Evolutionary conservation across 345 rosid genomes (phyloP).

Genomic region (Passiflora organensis): DNA sequence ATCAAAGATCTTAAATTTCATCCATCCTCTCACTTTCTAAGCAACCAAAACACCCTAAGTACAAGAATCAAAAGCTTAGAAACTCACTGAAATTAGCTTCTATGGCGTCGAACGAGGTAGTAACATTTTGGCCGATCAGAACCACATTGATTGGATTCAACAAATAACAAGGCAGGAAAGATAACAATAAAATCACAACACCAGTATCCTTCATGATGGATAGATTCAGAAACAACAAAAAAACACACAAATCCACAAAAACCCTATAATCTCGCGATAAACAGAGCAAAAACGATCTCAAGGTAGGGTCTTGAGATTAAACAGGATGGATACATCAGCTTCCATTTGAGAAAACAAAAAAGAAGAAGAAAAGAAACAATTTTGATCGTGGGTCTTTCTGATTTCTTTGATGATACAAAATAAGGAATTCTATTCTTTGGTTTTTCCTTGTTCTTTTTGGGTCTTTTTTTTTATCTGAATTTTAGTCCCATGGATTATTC

Average conservation of each 20-base stretch:
- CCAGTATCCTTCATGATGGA: not conserved
- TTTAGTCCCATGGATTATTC: no score
- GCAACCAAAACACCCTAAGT: slow-evolving; percentile 7
- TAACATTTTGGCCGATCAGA: slow-evolving; percentile 51
- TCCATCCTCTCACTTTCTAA: not conserved
- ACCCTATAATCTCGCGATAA: not conserved
- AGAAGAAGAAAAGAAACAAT: not conserved
- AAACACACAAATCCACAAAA: not conserved
- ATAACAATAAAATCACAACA: slow-evolving; percentile 31
- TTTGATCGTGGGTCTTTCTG: not conserved
- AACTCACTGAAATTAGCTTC: slow-evolving; percentile 82
- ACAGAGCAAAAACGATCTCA: not conserved
- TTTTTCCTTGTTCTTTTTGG: no score
- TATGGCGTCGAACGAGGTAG: slow-evolving; percentile 65
- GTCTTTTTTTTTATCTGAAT: no score
- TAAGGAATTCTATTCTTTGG: no score
- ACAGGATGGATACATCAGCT: slow-evolving; percentile 69
- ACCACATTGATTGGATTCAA: slow-evolving; percentile 51
- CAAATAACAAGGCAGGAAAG: slow-evolving; percentile 25
- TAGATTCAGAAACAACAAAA: slow-evolving; percentile 16
- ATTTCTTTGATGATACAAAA: no score
- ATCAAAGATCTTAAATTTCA: not conserved
- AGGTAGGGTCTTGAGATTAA: slow-evolving; percentile 29
- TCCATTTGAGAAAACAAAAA: slow-evolving; percentile 74
- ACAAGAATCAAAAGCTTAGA: not conserved